phyloP scores from a whole-genome alignment of 177 flowering plant genomes.

The Telopea speciosissima region DNA sequence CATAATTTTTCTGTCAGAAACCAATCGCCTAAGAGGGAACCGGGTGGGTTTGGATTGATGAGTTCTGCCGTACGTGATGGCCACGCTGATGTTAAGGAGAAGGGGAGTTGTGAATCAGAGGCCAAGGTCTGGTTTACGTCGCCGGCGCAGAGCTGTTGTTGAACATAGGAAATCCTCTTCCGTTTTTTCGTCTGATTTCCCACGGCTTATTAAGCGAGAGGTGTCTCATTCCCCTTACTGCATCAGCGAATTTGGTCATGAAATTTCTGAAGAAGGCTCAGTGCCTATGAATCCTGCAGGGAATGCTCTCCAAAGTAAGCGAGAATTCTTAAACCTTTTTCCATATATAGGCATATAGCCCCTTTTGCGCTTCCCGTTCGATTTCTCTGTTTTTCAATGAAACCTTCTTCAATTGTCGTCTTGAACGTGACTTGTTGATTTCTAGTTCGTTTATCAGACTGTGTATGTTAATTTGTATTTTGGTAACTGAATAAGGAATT shows the following conservation, averaged over 20 bases:
- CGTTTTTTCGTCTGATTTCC: constrained; percentile 24
- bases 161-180: constrained; percentile 22
- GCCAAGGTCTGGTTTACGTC: constrained; percentile 25
- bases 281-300: constrained; percentile 10
- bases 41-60: constrained; percentile 1
- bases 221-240: constrained; percentile 10
- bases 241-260: not conserved
- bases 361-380: not conserved
- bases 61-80: constrained; percentile 11
- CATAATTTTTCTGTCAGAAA: constrained; percentile 7
- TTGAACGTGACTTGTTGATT: not conserved
- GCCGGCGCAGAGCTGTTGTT: constrained; percentile 24
- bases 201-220: not conserved
- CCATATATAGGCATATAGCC: too few species aligned
- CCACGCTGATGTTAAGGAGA: constrained; percentile 29
- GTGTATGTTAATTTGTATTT: not conserved
- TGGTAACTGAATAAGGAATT: not conserved
- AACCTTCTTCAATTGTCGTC: not conserved
- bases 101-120: constrained; percentile 29
- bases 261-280: constrained; percentile 10
- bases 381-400: not conserved
- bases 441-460: not conserved
- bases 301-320: constrained; percentile 19
- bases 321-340: not conserved
- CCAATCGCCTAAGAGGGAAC: not conserved